These are phyloP conservation scores for Melampsora larici-populina DNA, from an alignment of 1,284 basidiomycete species.

Conservation along the genomic window DNA sequence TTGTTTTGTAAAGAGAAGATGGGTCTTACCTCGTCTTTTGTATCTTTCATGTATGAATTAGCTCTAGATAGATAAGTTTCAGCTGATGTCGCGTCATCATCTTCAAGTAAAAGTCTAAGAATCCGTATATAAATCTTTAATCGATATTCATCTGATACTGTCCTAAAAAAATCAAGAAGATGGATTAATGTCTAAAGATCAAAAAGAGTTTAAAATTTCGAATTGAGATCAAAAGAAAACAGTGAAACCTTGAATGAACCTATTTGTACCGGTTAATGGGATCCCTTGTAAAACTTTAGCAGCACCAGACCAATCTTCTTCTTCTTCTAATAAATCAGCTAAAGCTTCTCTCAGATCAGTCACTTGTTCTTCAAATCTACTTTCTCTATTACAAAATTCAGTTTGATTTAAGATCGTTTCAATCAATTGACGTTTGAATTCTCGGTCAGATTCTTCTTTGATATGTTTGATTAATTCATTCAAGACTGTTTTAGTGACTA, in stretches of 20 bases:
- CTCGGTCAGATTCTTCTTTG: conserved; percentile 60
- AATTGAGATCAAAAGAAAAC: not conserved
- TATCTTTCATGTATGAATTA: conserved; percentile 76
- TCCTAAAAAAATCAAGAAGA: conserved; percentile 55
- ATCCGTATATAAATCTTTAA: conserved; percentile 88
- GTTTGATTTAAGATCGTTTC: conserved; percentile 63
- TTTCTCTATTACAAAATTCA: conserved; percentile 69
- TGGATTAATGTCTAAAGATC: not conserved
- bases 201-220: not conserved
- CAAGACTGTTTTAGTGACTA: conserved; percentile 77
- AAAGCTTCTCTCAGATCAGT: conserved; percentile 78
- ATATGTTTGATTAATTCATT: conserved; percentile 72
- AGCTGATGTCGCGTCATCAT: conserved; percentile 86
- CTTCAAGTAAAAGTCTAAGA: conserved; percentile 88
- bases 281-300: conserved; percentile 86
- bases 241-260: conserved; percentile 57
- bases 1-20: not conserved
- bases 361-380: conserved; percentile 93
- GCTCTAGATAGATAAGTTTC: conserved; percentile 96
- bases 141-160: conserved; percentile 76
- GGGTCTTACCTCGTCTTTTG: conserved; percentile 67
- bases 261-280: conserved; percentile 81
- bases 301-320: conserved; percentile 89
- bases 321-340: conserved; percentile 77
- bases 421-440: conserved; percentile 66